Evolutionary conservation across 257 asterid genomes (phyloP).

Genomic region (Anisodus acutangulus): DNA sequence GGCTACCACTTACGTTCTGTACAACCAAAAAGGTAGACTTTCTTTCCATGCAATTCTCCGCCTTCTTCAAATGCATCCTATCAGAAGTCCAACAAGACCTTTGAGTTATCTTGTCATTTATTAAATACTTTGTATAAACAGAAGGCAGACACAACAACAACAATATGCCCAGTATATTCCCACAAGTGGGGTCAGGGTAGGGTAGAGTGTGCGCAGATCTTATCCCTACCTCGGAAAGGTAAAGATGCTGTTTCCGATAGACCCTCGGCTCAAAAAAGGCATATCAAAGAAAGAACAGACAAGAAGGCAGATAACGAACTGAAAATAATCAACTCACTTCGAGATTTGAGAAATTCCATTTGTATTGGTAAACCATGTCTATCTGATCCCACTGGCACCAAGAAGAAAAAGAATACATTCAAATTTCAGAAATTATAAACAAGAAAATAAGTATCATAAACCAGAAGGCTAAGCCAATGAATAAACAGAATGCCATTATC

Average conservation of each 20-base stretch:
- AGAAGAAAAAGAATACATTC: slow-evolving; percentile 24
- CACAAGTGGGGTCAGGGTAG: too few species aligned
- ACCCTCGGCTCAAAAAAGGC: too few species aligned
- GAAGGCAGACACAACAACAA: not conserved
- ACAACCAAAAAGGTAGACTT: slow-evolving; percentile 85
- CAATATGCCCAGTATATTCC: too few species aligned
- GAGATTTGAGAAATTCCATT: slow-evolving; percentile 78
- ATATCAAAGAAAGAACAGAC: too few species aligned
- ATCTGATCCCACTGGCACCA: slow-evolving; percentile 91
- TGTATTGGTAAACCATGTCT: slow-evolving; percentile 83
- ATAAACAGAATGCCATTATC: slow-evolving; percentile 1
- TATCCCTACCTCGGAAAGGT: too few species aligned
- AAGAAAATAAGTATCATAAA: not conserved
- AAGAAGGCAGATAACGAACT: not conserved
- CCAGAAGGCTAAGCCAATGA: not conserved
- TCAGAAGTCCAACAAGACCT: slow-evolving; percentile 28
- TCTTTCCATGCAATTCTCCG: slow-evolving; percentile 66
- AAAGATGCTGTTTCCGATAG: too few species aligned
- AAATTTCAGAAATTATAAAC: slow-evolving; percentile 15
- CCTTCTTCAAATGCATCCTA: slow-evolving; percentile 97
- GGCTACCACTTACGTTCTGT: slow-evolving; percentile 80
- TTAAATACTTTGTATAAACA: not conserved
- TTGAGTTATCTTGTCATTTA: slow-evolving; percentile 20
- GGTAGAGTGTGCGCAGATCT: too few species aligned
- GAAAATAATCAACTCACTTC: slow-evolving; percentile 59